phyloP scores from a whole-genome alignment of 2,329 filamentous ascomycete genomes.

The Cercospora janseana region DNA sequence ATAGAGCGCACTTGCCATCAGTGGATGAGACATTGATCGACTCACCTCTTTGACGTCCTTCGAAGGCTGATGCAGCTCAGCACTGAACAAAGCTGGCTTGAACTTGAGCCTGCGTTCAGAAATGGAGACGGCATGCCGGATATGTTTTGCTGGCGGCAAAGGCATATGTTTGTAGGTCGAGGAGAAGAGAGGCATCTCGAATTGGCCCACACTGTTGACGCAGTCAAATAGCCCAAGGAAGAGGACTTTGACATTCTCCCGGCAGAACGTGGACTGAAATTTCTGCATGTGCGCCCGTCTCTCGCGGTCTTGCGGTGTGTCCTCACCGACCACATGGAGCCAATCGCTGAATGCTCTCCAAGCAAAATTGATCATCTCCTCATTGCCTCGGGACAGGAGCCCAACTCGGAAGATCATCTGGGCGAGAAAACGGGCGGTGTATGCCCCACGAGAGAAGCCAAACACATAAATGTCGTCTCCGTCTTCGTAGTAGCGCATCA shows the following conservation, averaged over 20 bases:
- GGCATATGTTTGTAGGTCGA: conserved; percentile 1
- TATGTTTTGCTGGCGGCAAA: conserved; percentile 47
- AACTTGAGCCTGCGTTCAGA: neutral
- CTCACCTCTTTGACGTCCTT: neutral
- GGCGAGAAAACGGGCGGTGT: conserved; percentile 52
- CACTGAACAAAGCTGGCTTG: neutral
- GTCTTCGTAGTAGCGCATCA: conserved; percentile 35
- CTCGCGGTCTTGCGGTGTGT: neutral
- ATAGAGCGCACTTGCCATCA: neutral
- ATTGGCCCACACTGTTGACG: conserved; percentile 52
- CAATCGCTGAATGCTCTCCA: neutral
- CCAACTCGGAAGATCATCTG: conserved; percentile 70
- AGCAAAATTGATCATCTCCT: conserved; percentile 74
- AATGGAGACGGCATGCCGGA: conserved; percentile 47
- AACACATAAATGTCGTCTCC: conserved; percentile 25
- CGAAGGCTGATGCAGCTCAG: conserved; percentile 56
- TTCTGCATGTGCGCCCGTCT: conserved; percentile 60
- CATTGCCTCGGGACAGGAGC: conserved; percentile 74
- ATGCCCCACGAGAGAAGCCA: conserved; percentile 29
- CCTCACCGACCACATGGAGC: neutral
- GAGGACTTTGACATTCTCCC: conserved; percentile 69
- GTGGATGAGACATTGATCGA: neutral
- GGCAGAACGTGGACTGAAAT: conserved; percentile 77
- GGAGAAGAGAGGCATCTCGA: conserved; percentile 55
- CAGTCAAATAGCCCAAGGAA: conserved; percentile 69